Evolutionary conservation across 768 basidiomycete species (phyloP).

Genomic region (Lyophyllum atratum): DNA sequence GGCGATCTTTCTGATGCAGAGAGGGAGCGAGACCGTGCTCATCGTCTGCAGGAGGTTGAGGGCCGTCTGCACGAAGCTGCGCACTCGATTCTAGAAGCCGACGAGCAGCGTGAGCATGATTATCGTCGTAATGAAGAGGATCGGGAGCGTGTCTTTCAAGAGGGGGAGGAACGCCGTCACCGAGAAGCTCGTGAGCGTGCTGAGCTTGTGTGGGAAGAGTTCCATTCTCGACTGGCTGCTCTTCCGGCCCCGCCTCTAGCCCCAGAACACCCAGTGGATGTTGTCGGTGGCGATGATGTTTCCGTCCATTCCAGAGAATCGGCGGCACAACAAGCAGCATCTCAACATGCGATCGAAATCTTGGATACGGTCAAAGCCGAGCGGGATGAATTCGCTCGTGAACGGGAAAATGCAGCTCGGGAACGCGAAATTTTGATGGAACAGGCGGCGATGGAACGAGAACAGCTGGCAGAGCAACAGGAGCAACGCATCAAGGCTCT

Average conservation of each 20-base stretch:
- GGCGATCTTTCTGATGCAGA: constrained; percentile 40
- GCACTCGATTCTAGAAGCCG: constrained; percentile 55
- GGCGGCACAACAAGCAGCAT: constrained; percentile 54
- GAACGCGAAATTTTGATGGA: constrained; percentile 57
- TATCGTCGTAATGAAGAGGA: constrained; percentile 69
- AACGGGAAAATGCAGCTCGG: constrained; percentile 52
- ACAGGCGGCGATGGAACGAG: constrained; percentile 51
- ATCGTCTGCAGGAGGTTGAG: constrained; percentile 54
- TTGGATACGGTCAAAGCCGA: constrained; percentile 58
- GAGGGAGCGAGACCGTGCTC: constrained; percentile 52
- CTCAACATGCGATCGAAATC: constrained; percentile 58
- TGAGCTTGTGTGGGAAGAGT: constrained; percentile 45
- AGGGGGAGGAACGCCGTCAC: constrained; percentile 59
- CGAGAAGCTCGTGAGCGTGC: constrained; percentile 53
- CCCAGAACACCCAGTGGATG: constrained; percentile 18
- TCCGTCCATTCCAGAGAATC: constrained; percentile 40
- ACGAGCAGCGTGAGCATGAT: constrained; percentile 62
- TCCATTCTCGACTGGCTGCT: constrained; percentile 38
- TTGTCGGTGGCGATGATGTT: constrained; percentile 34
- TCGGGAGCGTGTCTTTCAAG: constrained; percentile 59
- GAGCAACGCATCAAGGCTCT: constrained; percentile 58
- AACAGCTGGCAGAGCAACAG: constrained; percentile 47
- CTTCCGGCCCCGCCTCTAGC: constrained; percentile 27
- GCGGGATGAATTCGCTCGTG: constrained; percentile 57
- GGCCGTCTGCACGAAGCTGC: constrained; percentile 48